Base-by-base conservation (phyloP, 2,329 filamentous ascomycete genomes). In the Apiospora malaysiana region DNA sequence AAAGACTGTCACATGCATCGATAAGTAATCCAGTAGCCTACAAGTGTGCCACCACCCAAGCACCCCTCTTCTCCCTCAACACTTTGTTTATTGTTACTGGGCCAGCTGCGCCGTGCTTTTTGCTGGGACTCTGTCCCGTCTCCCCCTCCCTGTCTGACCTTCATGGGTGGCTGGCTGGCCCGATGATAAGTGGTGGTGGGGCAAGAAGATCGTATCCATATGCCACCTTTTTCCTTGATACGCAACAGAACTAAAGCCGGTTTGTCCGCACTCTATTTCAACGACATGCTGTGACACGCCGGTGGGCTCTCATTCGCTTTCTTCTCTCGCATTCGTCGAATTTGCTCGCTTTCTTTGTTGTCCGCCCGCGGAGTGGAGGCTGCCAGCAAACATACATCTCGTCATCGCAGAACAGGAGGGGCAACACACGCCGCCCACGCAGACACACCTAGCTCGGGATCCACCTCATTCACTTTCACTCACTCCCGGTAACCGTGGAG, bases 241-340 rank as follows among this genome's bases (percentile, higher is more conserved):
- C 37, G 32, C 32, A 32, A 32, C 32, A 32, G 14, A 6, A 37
- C 9, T 10, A 59, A 32, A 59, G 32, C 25, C n/a, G 5, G 27
- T 21, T 18, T n/a, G 37, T 21, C 27, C 12, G 37, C 56, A 63
- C 56, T 63, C 32, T 40, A 63, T 40, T 63, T 63, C 32, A 9
- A 63, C 56, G 32, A 63, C 56, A 63, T 40, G 56, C 14, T 18
- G 18, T 40, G 56, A 63, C 56, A 63, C 56, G 56, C n/a, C 18
- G 12, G 56, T 63, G 56, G 56, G 56, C 4, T 18, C 9, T 18
- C 32, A 3, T 63, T 59, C 51, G 4, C 6, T 59, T 32, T 27
- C 27, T 21, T 27, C 25, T 18, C 10, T 27, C 25, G 7, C 51
- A 59, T 59, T 59, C 51, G 51, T 18, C 21, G 21, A 27, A 9